Base-by-base conservation (phyloP, 345 rosid species). In the Linum lewisii region DNA sequence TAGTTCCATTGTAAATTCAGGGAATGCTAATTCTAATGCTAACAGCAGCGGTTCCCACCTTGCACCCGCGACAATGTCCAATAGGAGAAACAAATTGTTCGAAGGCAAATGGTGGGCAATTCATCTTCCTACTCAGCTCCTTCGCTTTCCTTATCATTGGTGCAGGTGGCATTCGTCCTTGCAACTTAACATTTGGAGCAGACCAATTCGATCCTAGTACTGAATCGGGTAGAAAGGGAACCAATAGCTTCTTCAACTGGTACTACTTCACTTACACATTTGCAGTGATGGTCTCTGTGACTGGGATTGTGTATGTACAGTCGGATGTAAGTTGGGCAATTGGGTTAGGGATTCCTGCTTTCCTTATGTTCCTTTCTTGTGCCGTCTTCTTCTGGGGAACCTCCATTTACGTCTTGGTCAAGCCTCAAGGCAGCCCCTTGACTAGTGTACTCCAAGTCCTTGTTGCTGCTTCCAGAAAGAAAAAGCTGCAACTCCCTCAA, bases 1-100 rank as follows among this genome's bases (percentile, higher is more conserved):
- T n/a, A n/a, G n/a, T n/a, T n/a, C n/a, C n/a, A n/a, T n/a, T n/a
- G n/a, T n/a, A n/a, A n/a, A n/a, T n/a, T n/a, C 60, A 57, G 60
- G 60, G 60, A 36, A 57, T 57, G 60, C 29, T 26, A 32, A n/a
- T 57, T 3, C 21, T 57, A 32, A 57, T 26, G 21, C 60, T 57
- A 13, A 57, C 60, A 29, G 37, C 60, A 13, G 60, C 60, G 13
- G 16, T 57, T 20, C 22, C 44, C 60, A 14, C 0, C 29, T n/a
- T 57, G 5, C 60, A 57, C 60, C 60, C 60, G 5, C 60, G 44
- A 26, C 4, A 25, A 57, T 57, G 60, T 29, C 18, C 21, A 26
- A 2, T 13, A 9, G 55, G 55, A n/a, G 13, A 23, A 20, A 3
- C 8, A 5, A 6, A 26, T 26, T 52, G 55, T 8, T 1, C 22